phyloP scores from a whole-genome alignment of 192 early-diverging fungal genomes.

The Dissophora globulifera region DNA sequence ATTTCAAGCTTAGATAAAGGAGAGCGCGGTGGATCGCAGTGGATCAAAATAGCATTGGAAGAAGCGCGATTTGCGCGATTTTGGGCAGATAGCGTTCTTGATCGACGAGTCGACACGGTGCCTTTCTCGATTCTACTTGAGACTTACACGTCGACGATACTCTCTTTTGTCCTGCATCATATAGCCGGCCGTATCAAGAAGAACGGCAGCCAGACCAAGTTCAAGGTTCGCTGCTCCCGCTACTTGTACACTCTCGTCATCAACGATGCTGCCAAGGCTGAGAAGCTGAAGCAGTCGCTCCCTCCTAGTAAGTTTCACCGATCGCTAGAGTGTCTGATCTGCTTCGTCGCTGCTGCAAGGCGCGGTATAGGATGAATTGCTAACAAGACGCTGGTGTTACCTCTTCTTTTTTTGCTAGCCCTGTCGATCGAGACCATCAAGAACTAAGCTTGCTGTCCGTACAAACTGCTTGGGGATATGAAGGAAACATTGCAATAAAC shows the following conservation, averaged over 20 bases:
- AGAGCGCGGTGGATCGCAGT: no score
- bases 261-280: slow-evolving; percentile 93
- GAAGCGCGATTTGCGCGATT: no score
- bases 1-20: no score
- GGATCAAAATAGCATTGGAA: no score
- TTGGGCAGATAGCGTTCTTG: no score
- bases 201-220: slow-evolving; percentile 82
- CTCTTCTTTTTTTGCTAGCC: slow-evolving; percentile 15
- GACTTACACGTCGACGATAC: no score
- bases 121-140: no score
- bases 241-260: slow-evolving; percentile 99
- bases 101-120: no score
- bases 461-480: background rate
- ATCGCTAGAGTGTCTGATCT: no score
- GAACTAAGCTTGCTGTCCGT: slow-evolving; percentile 38
- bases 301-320: slow-evolving; percentile 80
- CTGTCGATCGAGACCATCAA: slow-evolving; percentile 55
- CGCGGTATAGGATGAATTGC: no score
- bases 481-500: background rate
- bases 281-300: slow-evolving; percentile 95
- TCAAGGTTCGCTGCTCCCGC: slow-evolving; percentile 98
- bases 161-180: background rate
- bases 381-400: background rate
- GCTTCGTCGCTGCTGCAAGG: background rate
- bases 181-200: slow-evolving; percentile 89